Evolutionary conservation across 2,329 filamentous ascomycete genomes (phyloP), one percentile per base, ranked within the genome.

Genomic region (Exophiala phaeomuriformis): DNA sequence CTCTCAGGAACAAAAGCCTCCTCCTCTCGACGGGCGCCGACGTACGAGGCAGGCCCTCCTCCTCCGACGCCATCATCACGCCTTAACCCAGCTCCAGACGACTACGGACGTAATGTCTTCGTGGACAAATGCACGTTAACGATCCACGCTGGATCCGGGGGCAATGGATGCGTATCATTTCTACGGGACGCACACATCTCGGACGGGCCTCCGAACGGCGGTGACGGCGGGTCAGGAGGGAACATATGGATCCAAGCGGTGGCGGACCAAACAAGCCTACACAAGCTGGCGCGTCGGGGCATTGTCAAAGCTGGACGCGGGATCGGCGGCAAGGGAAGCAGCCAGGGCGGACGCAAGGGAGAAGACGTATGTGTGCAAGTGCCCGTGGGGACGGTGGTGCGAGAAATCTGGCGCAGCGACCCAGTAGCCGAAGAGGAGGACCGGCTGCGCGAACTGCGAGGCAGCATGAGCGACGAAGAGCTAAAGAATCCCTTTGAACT

Each of bases 181-280:
- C 74, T 94, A 41, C 85, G 91, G 19, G 93, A 98, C 65, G 91
- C 91, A 59, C 97, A 87, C 69, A 77, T 96, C 31, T 81, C 84
- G 42, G 84, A 95, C 60, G 93, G 93, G 0, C 93, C 93, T 7
- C 82, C 93, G 6, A 97, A 98, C 69, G 93, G 93, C 46, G 93
- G 93, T 55, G 90, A 98, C 67, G 93, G 93, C 40, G 93, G 93
- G 3, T 86, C 83, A 52, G 93, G 93, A 57, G 93, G 93, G 37
- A 94, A 86, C 64, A 77, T 98, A 61, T 97, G 95, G 69, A 94
- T 98, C 53, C 91, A 97, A 71, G 90, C 93, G 5, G 83, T 95
- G 1, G 83, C 86, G 51, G 89, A 90, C 55, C 87, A 97, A 70
- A 97, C 90, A 0, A 95, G 89, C 49, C 73, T 98, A 57, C 90